Evolutionary conservation across 768 basidiomycete genomes (phyloP).

Genomic region (Amanita fuliginea): DNA sequence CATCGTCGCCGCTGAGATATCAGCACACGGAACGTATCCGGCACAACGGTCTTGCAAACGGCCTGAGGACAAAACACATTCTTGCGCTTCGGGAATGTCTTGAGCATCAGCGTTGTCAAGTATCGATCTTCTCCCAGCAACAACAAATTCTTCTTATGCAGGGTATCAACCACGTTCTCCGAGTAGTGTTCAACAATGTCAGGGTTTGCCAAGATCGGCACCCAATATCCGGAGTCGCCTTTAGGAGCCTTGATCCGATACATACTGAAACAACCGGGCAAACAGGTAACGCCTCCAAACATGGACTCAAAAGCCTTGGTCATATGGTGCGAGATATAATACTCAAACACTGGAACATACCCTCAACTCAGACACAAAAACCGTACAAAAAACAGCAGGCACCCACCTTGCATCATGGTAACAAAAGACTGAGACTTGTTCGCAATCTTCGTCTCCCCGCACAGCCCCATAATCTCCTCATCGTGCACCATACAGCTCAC

Average conservation of each 20-base stretch:
- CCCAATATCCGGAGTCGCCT: conserved; percentile 92
- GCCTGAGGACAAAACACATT: conserved; percentile 99
- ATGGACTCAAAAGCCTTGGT: conserved; percentile 99
- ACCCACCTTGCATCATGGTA: conserved; percentile 98
- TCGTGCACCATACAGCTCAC: conserved; percentile 94
- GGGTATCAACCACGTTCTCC: conserved; percentile 97
- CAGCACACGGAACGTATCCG: conserved; percentile 89
- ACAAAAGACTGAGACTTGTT: conserved; percentile 99
- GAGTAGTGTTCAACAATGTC: conserved; percentile 99
- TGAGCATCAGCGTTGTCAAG: conserved; percentile 92
- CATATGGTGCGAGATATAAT: conserved; percentile 98
- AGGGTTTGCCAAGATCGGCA: conserved; percentile 95
- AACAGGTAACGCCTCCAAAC: conserved; percentile 98
- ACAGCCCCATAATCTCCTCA: conserved; percentile 97
- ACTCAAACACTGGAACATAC: conserved; percentile 76
- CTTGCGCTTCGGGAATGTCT: conserved; percentile 99
- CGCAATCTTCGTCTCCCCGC: conserved; percentile 99
- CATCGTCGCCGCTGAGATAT: conserved; percentile 96
- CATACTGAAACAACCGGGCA: conserved; percentile 99
- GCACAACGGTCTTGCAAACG: conserved; percentile 97
- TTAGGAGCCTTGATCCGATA: conserved; percentile 99
- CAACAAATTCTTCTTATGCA: conserved; percentile 98
- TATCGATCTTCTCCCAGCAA: conserved; percentile 99
- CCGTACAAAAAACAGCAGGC: background rate
- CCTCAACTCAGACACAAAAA: conserved; percentile 8